phyloP scores from a whole-genome alignment of 371 early-diverging fungal species.

The Actinomortierella wolfii region DNA sequence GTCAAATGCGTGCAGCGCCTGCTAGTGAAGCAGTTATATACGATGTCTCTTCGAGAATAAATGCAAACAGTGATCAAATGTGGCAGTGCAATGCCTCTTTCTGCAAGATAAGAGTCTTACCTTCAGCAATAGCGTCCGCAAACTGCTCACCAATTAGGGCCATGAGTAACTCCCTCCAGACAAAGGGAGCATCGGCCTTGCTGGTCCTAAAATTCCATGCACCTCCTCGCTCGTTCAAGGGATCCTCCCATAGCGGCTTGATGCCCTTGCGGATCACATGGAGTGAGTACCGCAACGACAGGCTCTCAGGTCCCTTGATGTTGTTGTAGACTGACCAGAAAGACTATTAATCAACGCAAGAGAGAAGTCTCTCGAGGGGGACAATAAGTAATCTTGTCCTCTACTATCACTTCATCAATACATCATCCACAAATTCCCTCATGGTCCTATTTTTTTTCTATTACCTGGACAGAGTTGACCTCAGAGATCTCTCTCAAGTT shows the following conservation, averaged over 20 bases:
- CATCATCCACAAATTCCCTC: no score
- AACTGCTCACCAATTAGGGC: constrained; percentile 64
- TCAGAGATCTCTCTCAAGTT: constrained; percentile 62
- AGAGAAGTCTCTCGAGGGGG: constrained; percentile 13
- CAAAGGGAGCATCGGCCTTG: constrained; percentile 53
- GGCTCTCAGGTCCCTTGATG: constrained; percentile 55
- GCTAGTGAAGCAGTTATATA: no score
- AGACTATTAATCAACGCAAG: constrained; percentile 35
- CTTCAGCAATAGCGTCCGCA: constrained; percentile 52
- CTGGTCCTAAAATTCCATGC: constrained; percentile 71
- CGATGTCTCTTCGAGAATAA: no score
- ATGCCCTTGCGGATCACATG: constrained; percentile 75
- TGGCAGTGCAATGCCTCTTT: neutral
- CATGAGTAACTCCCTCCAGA: constrained; percentile 66
- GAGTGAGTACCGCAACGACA: constrained; percentile 55
- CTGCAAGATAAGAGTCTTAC: constrained; percentile 20
- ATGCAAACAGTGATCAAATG: no score
- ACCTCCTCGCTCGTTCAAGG: constrained; percentile 77
- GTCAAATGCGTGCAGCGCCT: no score
- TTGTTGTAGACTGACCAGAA: constrained; percentile 63
- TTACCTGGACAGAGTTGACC: constrained; percentile 66
- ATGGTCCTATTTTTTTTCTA: no score
- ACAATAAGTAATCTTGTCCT: constrained; percentile 4
- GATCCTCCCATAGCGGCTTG: constrained; percentile 84
- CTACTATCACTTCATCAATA: no score